phyloP scores from a whole-genome alignment of 2,329 filamentous ascomycete genomes.

The Stemphylium beticola region DNA sequence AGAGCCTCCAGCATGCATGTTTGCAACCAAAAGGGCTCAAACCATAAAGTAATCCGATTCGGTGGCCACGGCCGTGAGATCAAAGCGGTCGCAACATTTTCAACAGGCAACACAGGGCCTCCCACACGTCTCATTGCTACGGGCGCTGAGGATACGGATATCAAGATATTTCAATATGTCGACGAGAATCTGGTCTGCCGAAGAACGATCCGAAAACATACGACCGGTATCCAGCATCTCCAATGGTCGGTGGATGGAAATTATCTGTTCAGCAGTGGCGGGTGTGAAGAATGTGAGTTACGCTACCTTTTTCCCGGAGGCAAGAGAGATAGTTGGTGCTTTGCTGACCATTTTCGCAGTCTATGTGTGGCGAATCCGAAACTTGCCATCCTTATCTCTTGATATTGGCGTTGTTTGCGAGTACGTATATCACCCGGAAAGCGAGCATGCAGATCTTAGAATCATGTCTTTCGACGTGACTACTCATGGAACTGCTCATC shows the following conservation, averaged over 20 bases:
- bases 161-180: slow-evolving; percentile 71
- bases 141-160: slow-evolving; percentile 73
- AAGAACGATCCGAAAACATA: slow-evolving; percentile 76
- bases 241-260: slow-evolving; percentile 71
- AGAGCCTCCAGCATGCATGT: slow-evolving; percentile 66
- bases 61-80: slow-evolving; percentile 91
- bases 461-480: slow-evolving; percentile 78
- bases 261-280: slow-evolving; percentile 84
- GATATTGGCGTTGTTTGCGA: slow-evolving; percentile 61
- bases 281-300: slow-evolving; percentile 71
- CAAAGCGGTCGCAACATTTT: slow-evolving; percentile 63
- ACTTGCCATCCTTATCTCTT: slow-evolving; percentile 56
- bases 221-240: slow-evolving; percentile 81
- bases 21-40: slow-evolving; percentile 46
- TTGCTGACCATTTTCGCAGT: slow-evolving; percentile 54
- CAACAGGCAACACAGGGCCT: not conserved
- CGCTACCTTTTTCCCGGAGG: not conserved
- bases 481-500: slow-evolving; percentile 49
- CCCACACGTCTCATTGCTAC: slow-evolving; percentile 62
- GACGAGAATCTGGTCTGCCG: slow-evolving; percentile 55
- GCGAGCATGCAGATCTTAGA: slow-evolving; percentile 69
- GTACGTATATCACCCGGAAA: slow-evolving; percentile 57
- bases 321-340: not conserved
- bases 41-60: slow-evolving; percentile 61
- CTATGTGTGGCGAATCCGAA: slow-evolving; percentile 76